Base-by-base conservation (phyloP, 106 monocot genomes). In the Dendrobium chrysotoxum region DNA sequence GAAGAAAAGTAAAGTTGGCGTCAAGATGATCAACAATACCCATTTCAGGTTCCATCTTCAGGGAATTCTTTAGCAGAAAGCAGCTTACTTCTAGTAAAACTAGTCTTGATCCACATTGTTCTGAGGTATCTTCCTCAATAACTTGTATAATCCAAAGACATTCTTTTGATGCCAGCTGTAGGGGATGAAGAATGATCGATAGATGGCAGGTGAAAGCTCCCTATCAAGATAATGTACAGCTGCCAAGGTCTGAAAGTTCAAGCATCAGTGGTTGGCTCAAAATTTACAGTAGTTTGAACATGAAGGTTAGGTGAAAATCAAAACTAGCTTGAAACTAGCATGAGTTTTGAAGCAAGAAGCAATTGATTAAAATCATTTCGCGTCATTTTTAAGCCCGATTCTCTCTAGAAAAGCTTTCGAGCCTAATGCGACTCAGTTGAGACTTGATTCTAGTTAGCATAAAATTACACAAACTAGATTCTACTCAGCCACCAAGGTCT, bases 171-270 rank as follows among this genome's bases (percentile, higher is more conserved):
- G 86, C 99, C 99, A 99, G 78, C 81, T 66, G 72, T 91, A 87
- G 4, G 99, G 99, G 74, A 99, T 91, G 77, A 99, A 99, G 80
- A 95, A 99, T 1, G 99, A 99, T 1, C 99, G 85, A 79, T 99
- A 88, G 23, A 86, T 80, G 26, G 91, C 75, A 6, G 99, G 95
- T 0, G 99, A 99, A 8, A 88, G 85, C 79, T 95, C 95, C 67
- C 99, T 82, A 61, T 99, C 99, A 68, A 99, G 82, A 77, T 85
- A 99, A 67, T 81, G 95, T 23, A 99, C 74, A 5, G 95, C 95
- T 35, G 90, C 91, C 74, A 99, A 83, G 57, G 89, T 95, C 99
- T 95, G 91, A 65, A 75, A 81, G 50, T 74, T 45, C 21, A 35
- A 67, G 20, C 31, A 71, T 18, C 39, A 65, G 73, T 21, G 40